These are phyloP conservation scores for Phanerochaete sordida DNA, from an alignment of 768 basidiomycete species.

Conservation along the genomic window DNA sequence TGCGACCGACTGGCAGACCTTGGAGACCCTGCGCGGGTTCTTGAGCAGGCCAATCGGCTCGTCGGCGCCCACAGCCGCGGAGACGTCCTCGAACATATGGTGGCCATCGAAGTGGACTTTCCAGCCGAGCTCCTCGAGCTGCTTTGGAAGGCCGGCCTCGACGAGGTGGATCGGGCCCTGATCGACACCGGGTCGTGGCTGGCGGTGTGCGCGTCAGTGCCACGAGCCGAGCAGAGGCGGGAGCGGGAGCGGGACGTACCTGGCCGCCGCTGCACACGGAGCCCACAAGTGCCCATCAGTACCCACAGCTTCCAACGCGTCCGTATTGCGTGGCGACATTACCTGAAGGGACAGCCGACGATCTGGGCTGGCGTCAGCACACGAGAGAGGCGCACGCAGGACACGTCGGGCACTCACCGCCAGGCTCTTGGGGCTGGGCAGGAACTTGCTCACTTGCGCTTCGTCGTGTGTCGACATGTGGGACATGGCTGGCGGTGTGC, in stretches of 20 bases:
- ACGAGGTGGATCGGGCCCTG: conserved; percentile 86
- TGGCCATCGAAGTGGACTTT: conserved; percentile 87
- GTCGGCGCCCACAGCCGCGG: conserved; percentile 44
- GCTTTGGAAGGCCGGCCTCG: conserved; percentile 76
- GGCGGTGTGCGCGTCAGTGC: conserved; percentile 1
- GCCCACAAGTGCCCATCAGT: background rate
- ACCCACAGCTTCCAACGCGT: background rate
- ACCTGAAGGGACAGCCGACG: conserved; percentile 96
- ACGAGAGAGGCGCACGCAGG: background rate
- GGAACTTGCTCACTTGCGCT: conserved; percentile 36
- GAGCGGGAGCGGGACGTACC: conserved; percentile 33
- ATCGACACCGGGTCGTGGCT: conserved; percentile 82
- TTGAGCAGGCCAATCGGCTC: conserved; percentile 87
- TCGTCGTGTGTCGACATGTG: conserved; percentile 3
- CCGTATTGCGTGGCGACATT: conserved; percentile 2
- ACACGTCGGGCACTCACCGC: conserved; percentile 54
- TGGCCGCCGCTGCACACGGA: conserved; percentile 57
- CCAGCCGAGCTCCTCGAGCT: conserved; percentile 82
- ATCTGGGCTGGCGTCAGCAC: conserved; percentile 45
- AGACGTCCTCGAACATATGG: conserved; percentile 81
- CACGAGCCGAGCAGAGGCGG: background rate
- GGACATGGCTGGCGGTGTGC: background rate
- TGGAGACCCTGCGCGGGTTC: conserved; percentile 85
- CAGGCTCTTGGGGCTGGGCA: conserved; percentile 68
- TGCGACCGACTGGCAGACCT: conserved; percentile 79